Conservation (phyloP, 345 rosid species). For the Syzygium jambos region DNA sequence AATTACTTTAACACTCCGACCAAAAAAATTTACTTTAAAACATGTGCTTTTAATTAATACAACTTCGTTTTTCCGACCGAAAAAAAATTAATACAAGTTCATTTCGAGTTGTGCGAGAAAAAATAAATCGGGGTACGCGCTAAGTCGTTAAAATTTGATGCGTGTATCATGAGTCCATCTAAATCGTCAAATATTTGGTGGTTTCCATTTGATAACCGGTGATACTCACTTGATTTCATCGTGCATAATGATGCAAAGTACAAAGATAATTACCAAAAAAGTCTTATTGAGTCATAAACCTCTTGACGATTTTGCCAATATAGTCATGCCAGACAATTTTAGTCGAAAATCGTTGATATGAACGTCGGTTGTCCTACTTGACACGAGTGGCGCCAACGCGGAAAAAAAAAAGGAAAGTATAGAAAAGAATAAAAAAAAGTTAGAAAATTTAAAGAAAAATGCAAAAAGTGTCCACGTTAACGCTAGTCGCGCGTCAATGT, state of each 20-base stretch:
- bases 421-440: rapidly evolving
- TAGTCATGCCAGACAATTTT: neutral
- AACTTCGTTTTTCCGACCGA: too few relatives aligned
- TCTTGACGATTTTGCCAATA: neutral
- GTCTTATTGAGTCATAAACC: neutral
- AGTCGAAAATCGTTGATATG: rapidly evolving
- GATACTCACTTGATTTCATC: neutral
- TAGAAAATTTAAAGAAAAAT: neutral
- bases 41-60: neutral
- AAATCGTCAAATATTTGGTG: neutral
- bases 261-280: neutral
- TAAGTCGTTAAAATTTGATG: neutral
- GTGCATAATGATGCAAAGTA: neutral
- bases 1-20: neutral
- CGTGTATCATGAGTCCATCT: neutral
- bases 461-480: neutral
- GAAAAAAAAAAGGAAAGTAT: neutral
- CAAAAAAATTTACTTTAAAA: neutral
- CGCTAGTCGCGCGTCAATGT: rapidly evolving
- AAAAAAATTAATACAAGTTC: neutral
- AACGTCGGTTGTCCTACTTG: rapidly evolving
- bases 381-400: rapidly evolving
- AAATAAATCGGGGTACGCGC: neutral
- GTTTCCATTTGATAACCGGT: neutral
- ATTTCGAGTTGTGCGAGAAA: neutral